Base-by-base conservation (phyloP, 805 yeast genomes). In the Candida morakotiae region DNA sequence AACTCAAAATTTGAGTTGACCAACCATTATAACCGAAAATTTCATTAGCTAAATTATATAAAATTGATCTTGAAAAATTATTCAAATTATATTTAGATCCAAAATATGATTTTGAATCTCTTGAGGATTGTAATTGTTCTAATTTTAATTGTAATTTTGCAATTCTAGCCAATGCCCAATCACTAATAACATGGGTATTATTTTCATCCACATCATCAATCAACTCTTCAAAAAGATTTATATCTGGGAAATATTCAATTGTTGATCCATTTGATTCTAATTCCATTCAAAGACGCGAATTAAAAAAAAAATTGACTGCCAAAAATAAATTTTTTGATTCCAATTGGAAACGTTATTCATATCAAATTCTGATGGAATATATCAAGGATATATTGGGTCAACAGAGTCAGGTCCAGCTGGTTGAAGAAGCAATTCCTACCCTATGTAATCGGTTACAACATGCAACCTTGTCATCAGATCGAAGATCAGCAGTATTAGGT, bases 401-500 rank as follows among this genome's bases (percentile, higher is more conserved):
- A 46, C 62, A 45, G 43, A 56, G 54, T 42, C 61, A 49, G 32
- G 42, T 57, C 38, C 64, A 71, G 55, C 65, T 68, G 53, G 91
- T 80, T 3, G 87, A 82, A 48, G 95, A 86, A 52, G 83, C 95
- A 10, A 91, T 93, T 42, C 79, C 91, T 5, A 87, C 93, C 4
- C 68, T 93, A 30, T 86, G 96, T 48, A 96, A 94, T 55, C 69
- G 98, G 28, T 73, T 91, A 38, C 77, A 80, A 30, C 87, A 93
- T 61, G 81, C 97, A 3, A 82, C 83, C 0, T 60, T 85, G 44
- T 71, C 93, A 2, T 79, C 84, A 20, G 98, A 93, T 60, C 71
- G 97, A 44, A 67, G 95, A 37, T 91, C 96, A 1, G 98, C 98
- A 0, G 85, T 91, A 3, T 69, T 91, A 25, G 91, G 95, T 0